Evolutionary conservation across 805 yeast genomes (phyloP), one percentile per base, ranked within the genome.

Genomic region (Kuraishia hungarica): DNA sequence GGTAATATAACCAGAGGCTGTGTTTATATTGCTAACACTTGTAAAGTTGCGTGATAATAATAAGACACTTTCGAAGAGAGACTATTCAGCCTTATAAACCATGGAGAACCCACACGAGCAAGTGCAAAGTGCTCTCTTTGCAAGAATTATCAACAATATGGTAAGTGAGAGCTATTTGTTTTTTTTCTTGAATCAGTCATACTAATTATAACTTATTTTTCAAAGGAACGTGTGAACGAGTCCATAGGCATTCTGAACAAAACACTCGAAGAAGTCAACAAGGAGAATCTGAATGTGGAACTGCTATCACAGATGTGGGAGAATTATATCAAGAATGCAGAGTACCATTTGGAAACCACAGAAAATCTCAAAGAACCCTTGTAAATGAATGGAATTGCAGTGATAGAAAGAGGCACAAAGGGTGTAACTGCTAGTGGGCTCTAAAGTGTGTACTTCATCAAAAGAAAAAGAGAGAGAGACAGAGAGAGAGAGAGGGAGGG

Each of bases 51-150:
- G 29, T 26, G 29, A 26, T 26, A 26, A 6, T 26, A 6, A n/a
- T n/a, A n/a, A n/a, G n/a, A 5, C 29, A 26, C 29, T 26, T 10
- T 26, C 29, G 8, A 26, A n/a, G n/a, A n/a, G n/a, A n/a, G n/a
- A 26, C 29, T 26, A 10, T 26, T 10, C 29, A 26, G 10, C 29
- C 29, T 6, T 26, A 26, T 26, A 26, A 26, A 60, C 52, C 47
- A 87, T 88, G 96, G 90, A 88, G 69, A 89, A 88, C 62, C 97
- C 96, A 2, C 92, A 89, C 64, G 92, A 87, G 62, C 87, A 86
- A 64, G 87, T 81, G 6, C 96, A 89, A 64, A 84, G 80, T 59
- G 89, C 89, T 17, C 72, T 90, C 22, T 73, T 87, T 48, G 81
- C 88, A 11, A 80, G 96, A 59, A 87, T 89, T n/a, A 82, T 87